These are phyloP conservation scores for Pseudozyma tsukubaensis DNA, from an alignment of 1,284 basidiomycete genomes.

Conservation along the genomic window DNA sequence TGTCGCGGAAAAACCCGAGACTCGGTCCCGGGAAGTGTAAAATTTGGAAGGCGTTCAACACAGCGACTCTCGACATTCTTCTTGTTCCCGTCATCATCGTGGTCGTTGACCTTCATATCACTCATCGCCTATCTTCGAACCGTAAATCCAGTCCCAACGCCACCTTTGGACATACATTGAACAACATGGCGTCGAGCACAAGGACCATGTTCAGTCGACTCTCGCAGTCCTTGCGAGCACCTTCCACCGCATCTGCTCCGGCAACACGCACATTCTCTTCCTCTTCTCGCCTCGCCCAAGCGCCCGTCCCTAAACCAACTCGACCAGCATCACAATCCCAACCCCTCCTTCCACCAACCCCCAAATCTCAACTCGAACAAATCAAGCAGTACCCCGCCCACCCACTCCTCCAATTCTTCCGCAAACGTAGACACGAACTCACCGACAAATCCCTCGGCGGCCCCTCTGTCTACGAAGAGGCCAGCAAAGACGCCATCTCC, in stretches of 20 bases:
- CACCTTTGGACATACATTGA: neutral
- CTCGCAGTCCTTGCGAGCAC: conserved; percentile 30
- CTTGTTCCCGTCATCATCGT: no score
- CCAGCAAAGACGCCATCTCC: conserved; percentile 28
- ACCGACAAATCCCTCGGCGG: conserved; percentile 31
- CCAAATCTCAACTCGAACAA: conserved; percentile 38
- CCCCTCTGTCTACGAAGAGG: conserved; percentile 23
- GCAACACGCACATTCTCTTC: conserved; percentile 32
- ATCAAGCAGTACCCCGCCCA: conserved; percentile 60
- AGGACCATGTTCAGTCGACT: conserved; percentile 17
- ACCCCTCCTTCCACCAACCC: conserved; percentile 15
- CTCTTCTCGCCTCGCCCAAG: conserved; percentile 30
- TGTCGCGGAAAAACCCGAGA: neutral
- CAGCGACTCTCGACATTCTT: conserved; percentile 6
- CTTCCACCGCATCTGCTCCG: conserved; percentile 11
- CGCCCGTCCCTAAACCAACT: conserved; percentile 34
- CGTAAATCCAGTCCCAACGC: neutral
- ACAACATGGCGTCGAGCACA: conserved; percentile 12
- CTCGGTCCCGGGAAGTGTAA: conserved; percentile 16
- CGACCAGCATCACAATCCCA: conserved; percentile 49
- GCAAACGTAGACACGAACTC: conserved; percentile 36
- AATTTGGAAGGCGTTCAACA: conserved; percentile 15
- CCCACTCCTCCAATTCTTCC: conserved; percentile 65
- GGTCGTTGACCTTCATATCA: no score
- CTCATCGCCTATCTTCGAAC: conserved; percentile 10